Evolutionary conservation across 169 alveolate genomes (phyloP).

Genomic region (Plasmodium sp.): DNA sequence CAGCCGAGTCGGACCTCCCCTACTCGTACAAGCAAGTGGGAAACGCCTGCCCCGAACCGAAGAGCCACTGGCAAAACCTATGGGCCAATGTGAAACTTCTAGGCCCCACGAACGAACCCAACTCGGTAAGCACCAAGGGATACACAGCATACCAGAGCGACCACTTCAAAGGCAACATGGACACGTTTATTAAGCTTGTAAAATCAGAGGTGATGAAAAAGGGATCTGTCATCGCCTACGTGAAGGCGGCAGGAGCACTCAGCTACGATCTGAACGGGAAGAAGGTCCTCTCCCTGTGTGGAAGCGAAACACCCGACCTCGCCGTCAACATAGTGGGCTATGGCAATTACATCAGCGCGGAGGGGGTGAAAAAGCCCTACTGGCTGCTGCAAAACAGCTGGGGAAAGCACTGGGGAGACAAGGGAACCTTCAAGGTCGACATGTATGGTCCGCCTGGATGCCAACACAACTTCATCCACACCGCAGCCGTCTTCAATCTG

Average conservation of each 20-base stretch:
- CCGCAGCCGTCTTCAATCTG: neutral
- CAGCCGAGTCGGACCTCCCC: neutral
- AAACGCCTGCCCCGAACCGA: neutral
- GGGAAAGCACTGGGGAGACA: conserved; percentile 24
- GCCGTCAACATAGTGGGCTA: conserved; percentile 63
- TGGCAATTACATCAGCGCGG: conserved; percentile 27
- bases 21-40: neutral
- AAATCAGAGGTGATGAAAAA: conserved; percentile 20
- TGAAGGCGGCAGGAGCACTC: conserved; percentile 10
- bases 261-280: conserved; percentile 52
- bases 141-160: neutral
- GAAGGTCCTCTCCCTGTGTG: conserved; percentile 19
- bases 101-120: neutral
- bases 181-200: conserved; percentile 9
- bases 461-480: conserved; percentile 1
- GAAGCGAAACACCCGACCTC: conserved; percentile 17
- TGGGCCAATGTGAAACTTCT: neutral
- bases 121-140: neutral
- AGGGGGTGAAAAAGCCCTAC: conserved; percentile 10
- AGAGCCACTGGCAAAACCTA: neutral
- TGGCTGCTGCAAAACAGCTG: conserved; percentile 27
- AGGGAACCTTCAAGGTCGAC: conserved; percentile 37
- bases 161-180: neutral
- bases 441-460: conserved; percentile 4
- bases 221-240: conserved; percentile 46